Conservation (phyloP, 177 flowering plant species). For the Vitis hybrid region DNA sequence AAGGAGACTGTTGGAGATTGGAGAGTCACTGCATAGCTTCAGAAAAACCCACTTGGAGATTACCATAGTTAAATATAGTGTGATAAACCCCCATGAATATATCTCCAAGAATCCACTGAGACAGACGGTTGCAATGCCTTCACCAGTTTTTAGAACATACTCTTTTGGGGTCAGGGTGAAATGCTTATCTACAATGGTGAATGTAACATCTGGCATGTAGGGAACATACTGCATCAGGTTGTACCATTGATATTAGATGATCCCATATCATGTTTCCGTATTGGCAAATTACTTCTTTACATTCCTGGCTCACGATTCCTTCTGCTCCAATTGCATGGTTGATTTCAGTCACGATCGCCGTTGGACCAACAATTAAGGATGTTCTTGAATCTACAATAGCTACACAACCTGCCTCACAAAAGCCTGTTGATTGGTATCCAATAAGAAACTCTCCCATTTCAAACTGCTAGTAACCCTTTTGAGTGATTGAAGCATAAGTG, state of each 20-base stretch:
- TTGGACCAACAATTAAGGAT: constrained; percentile 82
- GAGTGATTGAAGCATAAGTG: constrained; percentile 78
- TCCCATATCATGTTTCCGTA: constrained; percentile 78
- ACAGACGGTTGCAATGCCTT: constrained; percentile 48
- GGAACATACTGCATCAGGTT: constrained; percentile 64
- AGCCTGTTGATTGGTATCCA: constrained; percentile 61
- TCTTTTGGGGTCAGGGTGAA: constrained; percentile 71
- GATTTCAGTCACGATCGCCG: constrained; percentile 64
- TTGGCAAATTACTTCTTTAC: constrained; percentile 62
- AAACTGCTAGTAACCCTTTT: constrained; percentile 94
- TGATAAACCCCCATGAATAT: constrained; percentile 49
- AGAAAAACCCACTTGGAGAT: constrained; percentile 42
- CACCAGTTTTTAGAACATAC: constrained; percentile 67
- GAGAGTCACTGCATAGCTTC: constrained; percentile 34
- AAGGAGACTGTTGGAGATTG: no score
- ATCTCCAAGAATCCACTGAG: constrained; percentile 71
- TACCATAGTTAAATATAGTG: constrained; percentile 41
- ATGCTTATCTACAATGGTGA: constrained; percentile 53
- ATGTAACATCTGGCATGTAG: constrained; percentile 59
- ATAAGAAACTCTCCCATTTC: constrained; percentile 77
- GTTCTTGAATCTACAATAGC: constrained; percentile 91
- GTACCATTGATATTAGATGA: constrained; percentile 58
- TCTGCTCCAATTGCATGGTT: constrained; percentile 89
- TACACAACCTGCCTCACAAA: constrained; percentile 71
- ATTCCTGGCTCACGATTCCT: constrained; percentile 72